These are phyloP conservation scores for Imleria badia DNA, from an alignment of 768 basidiomycete genomes.

Conservation along the genomic window DNA sequence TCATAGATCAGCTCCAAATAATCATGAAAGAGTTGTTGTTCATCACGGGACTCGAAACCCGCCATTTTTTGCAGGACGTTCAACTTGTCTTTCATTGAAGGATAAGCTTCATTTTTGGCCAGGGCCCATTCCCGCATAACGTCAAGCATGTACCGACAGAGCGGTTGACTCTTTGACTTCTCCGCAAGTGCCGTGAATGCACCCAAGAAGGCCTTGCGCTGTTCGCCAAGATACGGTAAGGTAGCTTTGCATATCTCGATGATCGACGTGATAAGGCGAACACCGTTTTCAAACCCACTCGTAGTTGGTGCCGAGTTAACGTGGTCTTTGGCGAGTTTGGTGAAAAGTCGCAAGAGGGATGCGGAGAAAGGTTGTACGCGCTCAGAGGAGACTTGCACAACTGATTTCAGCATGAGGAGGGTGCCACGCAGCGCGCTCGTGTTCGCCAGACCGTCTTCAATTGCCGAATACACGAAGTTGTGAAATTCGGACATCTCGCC, in stretches of 20 bases:
- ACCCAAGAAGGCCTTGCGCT: slow-evolving; percentile 76
- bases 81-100: slow-evolving; percentile 95
- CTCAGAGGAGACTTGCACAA: slow-evolving; percentile 77
- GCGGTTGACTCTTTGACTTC: slow-evolving; percentile 75
- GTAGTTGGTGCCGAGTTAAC: slow-evolving; percentile 52
- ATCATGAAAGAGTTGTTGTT: slow-evolving; percentile 73
- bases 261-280: slow-evolving; percentile 70
- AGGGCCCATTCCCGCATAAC: slow-evolving; percentile 90
- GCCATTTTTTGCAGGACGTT: slow-evolving; percentile 86
- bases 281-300: slow-evolving; percentile 54
- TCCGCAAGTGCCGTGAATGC: slow-evolving; percentile 81
- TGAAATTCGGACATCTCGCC: slow-evolving; percentile 77
- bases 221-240: slow-evolving; percentile 82
- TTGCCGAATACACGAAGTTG: slow-evolving; percentile 67
- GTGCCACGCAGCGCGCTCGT: slow-evolving; percentile 72
- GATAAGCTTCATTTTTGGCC: slow-evolving; percentile 78
- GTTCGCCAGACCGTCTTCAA: slow-evolving; percentile 79
- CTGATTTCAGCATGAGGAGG: slow-evolving; percentile 83
- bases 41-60: slow-evolving; percentile 74
- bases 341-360: slow-evolving; percentile 78
- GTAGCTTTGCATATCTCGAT: slow-evolving; percentile 84
- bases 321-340: slow-evolving; percentile 87
- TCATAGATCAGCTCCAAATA: slow-evolving; percentile 91
- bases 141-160: slow-evolving; percentile 85
- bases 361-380: slow-evolving; percentile 78